Percentiles rank a stretch among this genome's conserved stretches.
These are phyloP conservation scores for Penicillium angulare DNA, from an alignment of 495 filamentous ascomycete species.

Conservation along the genomic window DNA sequence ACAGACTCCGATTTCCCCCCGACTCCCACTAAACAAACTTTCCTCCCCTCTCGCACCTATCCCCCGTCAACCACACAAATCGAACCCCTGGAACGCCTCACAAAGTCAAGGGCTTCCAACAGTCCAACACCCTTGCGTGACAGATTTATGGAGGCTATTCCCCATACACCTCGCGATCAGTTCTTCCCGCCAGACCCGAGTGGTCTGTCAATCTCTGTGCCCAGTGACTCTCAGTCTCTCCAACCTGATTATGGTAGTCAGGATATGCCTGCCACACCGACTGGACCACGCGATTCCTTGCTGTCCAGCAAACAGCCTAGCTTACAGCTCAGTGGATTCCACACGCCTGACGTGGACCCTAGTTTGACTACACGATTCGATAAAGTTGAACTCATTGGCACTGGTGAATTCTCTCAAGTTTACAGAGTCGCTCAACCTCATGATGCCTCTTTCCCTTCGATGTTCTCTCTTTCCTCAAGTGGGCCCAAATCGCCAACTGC, in stretches of 20 bases:
- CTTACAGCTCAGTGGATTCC: constrained; percentile 54
- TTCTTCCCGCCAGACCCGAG: constrained; percentile 79
- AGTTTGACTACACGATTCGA: constrained; percentile 69
- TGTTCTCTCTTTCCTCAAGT: constrained; percentile 43
- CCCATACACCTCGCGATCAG: constrained; percentile 75
- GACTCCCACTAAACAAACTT: constrained; percentile 82
- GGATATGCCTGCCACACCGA: constrained; percentile 75
- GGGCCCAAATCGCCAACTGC: constrained; percentile 40
- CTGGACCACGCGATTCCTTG: constrained; percentile 62
- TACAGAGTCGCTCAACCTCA: constrained; percentile 68
- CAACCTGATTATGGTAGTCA: constrained; percentile 43
- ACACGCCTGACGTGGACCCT: constrained; percentile 66
- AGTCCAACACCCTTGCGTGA: constrained; percentile 38
- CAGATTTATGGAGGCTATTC: constrained; percentile 55
- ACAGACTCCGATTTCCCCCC: constrained; percentile 78
- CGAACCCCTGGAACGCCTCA: constrained; percentile 37
- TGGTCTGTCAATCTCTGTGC: constrained; percentile 70
- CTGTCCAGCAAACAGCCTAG: constrained; percentile 48
- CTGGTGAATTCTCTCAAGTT: constrained; percentile 89
- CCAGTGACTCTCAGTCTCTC: constrained; percentile 41
- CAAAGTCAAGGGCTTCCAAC: constrained; percentile 27
- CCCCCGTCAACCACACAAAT: constrained; percentile 43
- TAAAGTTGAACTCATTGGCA: constrained; percentile 72
- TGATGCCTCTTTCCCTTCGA: constrained; percentile 37
- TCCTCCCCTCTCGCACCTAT: constrained; percentile 44